Conservation (phyloP, 192 early-diverging fungal genomes). For the Gamsiella multidivaricata region DNA sequence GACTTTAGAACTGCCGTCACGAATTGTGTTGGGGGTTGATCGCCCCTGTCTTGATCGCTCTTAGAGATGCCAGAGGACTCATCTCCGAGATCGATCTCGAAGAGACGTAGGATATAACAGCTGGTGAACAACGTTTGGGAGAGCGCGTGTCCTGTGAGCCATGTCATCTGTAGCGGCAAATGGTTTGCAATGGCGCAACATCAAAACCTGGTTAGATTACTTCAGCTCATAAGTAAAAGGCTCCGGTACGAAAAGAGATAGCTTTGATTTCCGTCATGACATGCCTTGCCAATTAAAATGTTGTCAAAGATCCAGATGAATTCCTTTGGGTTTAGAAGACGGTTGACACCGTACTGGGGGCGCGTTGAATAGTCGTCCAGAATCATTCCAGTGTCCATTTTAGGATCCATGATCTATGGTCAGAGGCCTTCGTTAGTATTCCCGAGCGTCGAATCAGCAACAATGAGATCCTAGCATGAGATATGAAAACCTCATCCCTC, state of each 20-base stretch:
- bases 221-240: neutral
- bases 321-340: constrained; percentile 39
- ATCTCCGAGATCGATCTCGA: constrained; percentile 44
- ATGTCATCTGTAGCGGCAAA: constrained; percentile 62
- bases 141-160: constrained; percentile 69
- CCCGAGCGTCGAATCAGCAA: no score
- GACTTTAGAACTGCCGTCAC: constrained; percentile 57
- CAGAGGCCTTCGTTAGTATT: no score
- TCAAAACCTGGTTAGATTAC: no score
- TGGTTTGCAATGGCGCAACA: no score
- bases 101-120: constrained; percentile 61
- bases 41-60: neutral
- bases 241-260: neutral
- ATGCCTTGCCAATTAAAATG: constrained; percentile 64
- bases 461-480: no score
- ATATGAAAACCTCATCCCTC: no score
- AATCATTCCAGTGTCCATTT: constrained; percentile 72
- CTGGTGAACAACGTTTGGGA: constrained; percentile 70
- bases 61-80: neutral
- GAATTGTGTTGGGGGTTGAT: constrained; percentile 44
- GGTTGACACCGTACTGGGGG: constrained; percentile 52
- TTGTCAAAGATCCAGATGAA: constrained; percentile 65
- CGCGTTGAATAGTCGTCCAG: constrained; percentile 51
- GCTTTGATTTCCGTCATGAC: neutral
- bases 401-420: constrained; percentile 68